Conservation (phyloP, 768 basidiomycete genomes). For the Lyophyllum decastes region DNA sequence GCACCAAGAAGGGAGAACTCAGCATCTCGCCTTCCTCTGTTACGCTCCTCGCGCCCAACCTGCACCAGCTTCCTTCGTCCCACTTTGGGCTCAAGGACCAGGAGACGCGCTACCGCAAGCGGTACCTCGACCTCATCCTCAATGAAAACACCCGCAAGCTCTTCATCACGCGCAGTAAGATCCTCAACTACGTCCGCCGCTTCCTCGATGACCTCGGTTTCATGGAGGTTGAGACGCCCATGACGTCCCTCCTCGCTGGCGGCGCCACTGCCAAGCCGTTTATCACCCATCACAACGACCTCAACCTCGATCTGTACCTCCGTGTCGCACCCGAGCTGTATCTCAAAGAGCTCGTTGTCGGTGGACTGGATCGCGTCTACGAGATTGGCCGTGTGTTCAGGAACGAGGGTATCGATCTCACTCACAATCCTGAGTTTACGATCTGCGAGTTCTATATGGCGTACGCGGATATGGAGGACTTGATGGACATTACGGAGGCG, state of each 20-base stretch:
- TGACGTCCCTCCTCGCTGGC: slow-evolving; percentile 95
- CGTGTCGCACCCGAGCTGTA: slow-evolving; percentile 98
- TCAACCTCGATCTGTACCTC: slow-evolving; percentile 93
- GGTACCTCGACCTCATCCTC: slow-evolving; percentile 97
- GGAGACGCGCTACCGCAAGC: slow-evolving; percentile 97
- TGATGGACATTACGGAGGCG: slow-evolving; percentile 96
- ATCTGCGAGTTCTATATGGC: slow-evolving; percentile 99
- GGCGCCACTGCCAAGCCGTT: slow-evolving; percentile 99
- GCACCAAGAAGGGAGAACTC: slow-evolving; percentile 95
- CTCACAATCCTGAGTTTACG: slow-evolving; percentile 98
- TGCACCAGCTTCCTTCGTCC: slow-evolving; percentile 91
- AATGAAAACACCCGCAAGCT: slow-evolving; percentile 87
- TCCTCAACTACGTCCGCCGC: slow-evolving; percentile 91
- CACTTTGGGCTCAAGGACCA: slow-evolving; percentile 97
- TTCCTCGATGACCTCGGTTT: slow-evolving; percentile 92
- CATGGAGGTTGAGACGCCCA: slow-evolving; percentile 98
- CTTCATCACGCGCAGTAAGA: slow-evolving; percentile 86
- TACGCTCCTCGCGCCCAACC: slow-evolving; percentile 90
- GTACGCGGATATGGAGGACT: slow-evolving; percentile 97
- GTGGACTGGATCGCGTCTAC: slow-evolving; percentile 96
- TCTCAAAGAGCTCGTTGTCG: slow-evolving; percentile 96
- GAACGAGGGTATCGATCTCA: slow-evolving; percentile 98
- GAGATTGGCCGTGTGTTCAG: slow-evolving; percentile 98
- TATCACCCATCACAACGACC: slow-evolving; percentile 98
- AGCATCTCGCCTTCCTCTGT: slow-evolving; percentile 83